Percentiles rank a stretch among this genome's conserved stretches.
phyloP scores from a whole-genome alignment of 805 yeast species.

The Wickerhamomyces chaumierensis region DNA sequence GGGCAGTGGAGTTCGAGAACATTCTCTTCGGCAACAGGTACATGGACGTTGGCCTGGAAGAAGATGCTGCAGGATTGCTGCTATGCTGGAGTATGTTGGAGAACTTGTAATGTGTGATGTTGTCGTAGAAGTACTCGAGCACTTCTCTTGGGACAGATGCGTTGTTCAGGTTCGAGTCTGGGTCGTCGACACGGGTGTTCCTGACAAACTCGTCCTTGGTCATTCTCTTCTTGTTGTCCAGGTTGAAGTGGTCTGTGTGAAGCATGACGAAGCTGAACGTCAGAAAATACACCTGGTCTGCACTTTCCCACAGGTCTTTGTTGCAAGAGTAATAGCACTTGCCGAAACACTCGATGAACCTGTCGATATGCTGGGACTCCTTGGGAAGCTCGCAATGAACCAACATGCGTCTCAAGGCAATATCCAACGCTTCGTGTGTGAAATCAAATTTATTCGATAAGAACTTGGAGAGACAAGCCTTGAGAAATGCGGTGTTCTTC shows the following conservation, averaged over 20 bases:
- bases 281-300: conserved; percentile 50
- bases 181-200: conserved; percentile 26
- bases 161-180: conserved; percentile 13
- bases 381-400: conserved; percentile 50
- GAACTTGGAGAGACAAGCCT: conserved; percentile 18
- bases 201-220: conserved; percentile 47
- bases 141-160: conserved; percentile 27
- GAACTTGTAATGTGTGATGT: conserved; percentile 51
- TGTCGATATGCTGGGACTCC: conserved; percentile 70
- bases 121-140: conserved; percentile 52
- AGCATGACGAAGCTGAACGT: conserved; percentile 57
- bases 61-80: conserved; percentile 1
- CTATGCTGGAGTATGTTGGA: conserved; percentile 29
- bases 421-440: conserved; percentile 45
- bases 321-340: conserved; percentile 29
- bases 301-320: conserved; percentile 19
- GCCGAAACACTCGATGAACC: conserved; percentile 50
- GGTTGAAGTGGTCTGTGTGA: conserved; percentile 66
- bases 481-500: conserved; percentile 17
- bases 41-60: conserved; percentile 3
- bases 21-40: conserved; percentile 14
- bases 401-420: conserved; percentile 50
- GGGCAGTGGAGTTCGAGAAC: conserved; percentile 15
- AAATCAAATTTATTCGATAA: conserved; percentile 34
- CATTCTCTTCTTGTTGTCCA: conserved; percentile 59